These are phyloP conservation scores for Begonia fuchsioides DNA, from an alignment of 306 rosid species.

Conservation along the genomic window DNA sequence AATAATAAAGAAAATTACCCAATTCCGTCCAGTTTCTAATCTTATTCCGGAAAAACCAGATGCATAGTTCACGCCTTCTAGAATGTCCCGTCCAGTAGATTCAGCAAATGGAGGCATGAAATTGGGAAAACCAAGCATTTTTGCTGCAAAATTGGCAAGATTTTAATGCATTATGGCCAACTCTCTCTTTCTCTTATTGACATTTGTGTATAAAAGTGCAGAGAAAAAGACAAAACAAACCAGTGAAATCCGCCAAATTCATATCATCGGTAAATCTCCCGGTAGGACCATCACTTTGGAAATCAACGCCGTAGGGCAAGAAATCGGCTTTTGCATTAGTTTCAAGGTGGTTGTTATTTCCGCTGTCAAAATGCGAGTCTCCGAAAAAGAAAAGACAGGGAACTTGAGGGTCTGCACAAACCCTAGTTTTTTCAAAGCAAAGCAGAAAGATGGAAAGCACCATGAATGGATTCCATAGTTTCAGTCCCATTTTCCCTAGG, in stretches of 20 bases:
- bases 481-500: background rate
- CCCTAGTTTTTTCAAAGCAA: background rate
- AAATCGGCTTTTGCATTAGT: slow-evolving; percentile 26
- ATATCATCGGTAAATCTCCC: slow-evolving; percentile 44
- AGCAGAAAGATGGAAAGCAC: background rate
- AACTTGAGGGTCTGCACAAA: slow-evolving; percentile 9
- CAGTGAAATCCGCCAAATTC: slow-evolving; percentile 20
- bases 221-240: slow-evolving; percentile 5
- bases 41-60: slow-evolving; percentile 14
- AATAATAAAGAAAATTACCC: slow-evolving; percentile 3
- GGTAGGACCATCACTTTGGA: slow-evolving; percentile 12
- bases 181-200: too few relatives aligned
- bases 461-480: background rate
- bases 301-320: slow-evolving; percentile 46
- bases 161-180: too few relatives aligned
- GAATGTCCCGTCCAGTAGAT: background rate
- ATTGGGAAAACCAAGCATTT: slow-evolving; percentile 7
- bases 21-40: slow-evolving; percentile 8
- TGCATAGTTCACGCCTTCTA: slow-evolving; percentile 17
- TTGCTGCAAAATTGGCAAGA: slow-evolving; percentile 5
- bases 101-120: slow-evolving; percentile 6
- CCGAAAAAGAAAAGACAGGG: slow-evolving; percentile 42
- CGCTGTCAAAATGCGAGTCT: slow-evolving; percentile 33
- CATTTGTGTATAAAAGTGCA: background rate
- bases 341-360: slow-evolving; percentile 37